Evolutionary conservation across 768 basidiomycete genomes (phyloP).

Genomic region (Tricholoma terreum): DNA sequence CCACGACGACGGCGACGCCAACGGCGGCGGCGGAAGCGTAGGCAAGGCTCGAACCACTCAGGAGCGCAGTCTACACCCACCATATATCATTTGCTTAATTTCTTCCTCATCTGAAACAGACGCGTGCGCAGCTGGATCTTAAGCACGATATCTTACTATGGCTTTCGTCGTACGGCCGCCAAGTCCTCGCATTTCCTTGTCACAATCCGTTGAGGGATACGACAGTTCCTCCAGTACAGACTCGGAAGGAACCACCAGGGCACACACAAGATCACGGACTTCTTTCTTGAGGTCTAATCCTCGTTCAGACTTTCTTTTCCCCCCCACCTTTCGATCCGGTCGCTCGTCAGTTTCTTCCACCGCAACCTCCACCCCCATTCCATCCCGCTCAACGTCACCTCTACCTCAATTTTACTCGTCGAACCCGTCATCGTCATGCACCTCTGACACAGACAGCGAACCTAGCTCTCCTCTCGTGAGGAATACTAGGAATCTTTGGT

Average conservation of each 20-base stretch:
- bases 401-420: slow-evolving; percentile 51
- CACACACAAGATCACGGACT: slow-evolving; percentile 21
- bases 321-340: slow-evolving; percentile 33
- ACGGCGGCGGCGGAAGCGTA: slow-evolving; percentile 10
- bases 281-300: slow-evolving; percentile 25
- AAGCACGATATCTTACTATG: slow-evolving; percentile 15
- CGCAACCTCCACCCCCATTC: slow-evolving; percentile 48
- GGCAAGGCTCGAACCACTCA: slow-evolving; percentile 6
- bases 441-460: slow-evolving; percentile 64
- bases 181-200: slow-evolving; percentile 16
- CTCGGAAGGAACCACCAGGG: slow-evolving; percentile 35
- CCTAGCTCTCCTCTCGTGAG: slow-evolving; percentile 46
- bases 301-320: slow-evolving; percentile 30
- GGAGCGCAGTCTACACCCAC: neutral
- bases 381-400: slow-evolving; percentile 64
- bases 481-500: slow-evolving; percentile 33
- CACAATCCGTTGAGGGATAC: slow-evolving; percentile 34
- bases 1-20: slow-evolving; percentile 9
- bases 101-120: neutral
- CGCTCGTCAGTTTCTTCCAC: slow-evolving; percentile 41
- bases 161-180: slow-evolving; percentile 22
- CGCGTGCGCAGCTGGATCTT: neutral
- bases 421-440: slow-evolving; percentile 48
- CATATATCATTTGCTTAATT: neutral
- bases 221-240: slow-evolving; percentile 45